These are phyloP conservation scores for Ilyonectria robusta DNA, from an alignment of 2,329 filamentous ascomycete genomes.

Conservation along the genomic window DNA sequence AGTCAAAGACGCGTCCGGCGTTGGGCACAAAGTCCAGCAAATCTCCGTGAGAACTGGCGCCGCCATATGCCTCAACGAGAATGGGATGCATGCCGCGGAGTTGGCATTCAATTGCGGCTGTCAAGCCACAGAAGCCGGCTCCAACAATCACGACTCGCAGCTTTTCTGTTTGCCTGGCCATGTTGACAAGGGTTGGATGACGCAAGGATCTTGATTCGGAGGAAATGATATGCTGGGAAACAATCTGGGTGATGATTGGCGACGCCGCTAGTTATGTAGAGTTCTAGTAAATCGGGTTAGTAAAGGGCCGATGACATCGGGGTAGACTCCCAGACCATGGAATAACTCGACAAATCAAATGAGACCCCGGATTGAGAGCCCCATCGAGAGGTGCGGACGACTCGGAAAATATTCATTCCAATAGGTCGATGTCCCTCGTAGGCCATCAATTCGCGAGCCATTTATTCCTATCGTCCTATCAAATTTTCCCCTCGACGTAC, in stretches of 20 bases:
- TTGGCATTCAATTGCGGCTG: constrained; percentile 38
- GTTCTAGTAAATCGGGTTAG: neutral
- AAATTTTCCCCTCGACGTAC: too few relatives aligned
- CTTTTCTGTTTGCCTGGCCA: neutral
- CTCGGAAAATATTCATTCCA: too few relatives aligned
- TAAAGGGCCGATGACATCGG: neutral
- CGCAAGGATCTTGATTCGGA: neutral
- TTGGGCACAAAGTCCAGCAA: constrained; percentile 11
- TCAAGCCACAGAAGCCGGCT: constrained; percentile 37
- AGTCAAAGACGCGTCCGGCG: constrained; percentile 9
- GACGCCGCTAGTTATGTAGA: neutral
- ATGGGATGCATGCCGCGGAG: constrained; percentile 33
- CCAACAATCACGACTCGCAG: constrained; percentile 38
- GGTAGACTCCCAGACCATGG: neutral
- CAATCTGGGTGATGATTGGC: neutral
- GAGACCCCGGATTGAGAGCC: neutral
- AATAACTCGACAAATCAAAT: neutral
- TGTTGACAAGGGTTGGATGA: neutral
- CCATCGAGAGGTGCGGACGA: neutral
- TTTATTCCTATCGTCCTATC: too few relatives aligned
- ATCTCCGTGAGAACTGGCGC: neutral
- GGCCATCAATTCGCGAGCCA: too few relatives aligned
- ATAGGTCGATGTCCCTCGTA: too few relatives aligned
- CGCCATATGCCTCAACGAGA: constrained; percentile 34
- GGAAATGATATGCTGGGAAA: neutral